A percentile compares a stretch with the other conserved stretches of the same genome.
phyloP scores from a whole-genome alignment of 2,329 filamentous ascomycete species.

The Colletotrichum magnum region DNA sequence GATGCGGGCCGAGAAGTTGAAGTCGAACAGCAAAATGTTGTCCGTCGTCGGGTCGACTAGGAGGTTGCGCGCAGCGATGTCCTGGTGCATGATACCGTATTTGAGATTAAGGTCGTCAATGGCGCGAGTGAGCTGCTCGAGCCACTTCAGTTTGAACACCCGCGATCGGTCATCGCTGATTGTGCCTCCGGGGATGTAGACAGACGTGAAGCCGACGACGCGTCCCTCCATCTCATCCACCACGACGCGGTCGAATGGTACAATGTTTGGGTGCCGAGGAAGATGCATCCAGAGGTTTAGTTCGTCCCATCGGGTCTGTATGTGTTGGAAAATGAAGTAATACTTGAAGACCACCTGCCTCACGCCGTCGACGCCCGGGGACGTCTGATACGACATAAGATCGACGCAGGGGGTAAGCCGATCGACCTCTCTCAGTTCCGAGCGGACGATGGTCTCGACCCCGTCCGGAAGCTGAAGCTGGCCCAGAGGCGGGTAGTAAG shows the following conservation, averaged over 20 bases:
- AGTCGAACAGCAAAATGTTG: slow-evolving; percentile 54
- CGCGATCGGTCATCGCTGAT: background rate
- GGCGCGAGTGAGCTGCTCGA: slow-evolving; percentile 52
- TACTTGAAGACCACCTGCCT: background rate
- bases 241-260: slow-evolving; percentile 52
- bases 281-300: slow-evolving; percentile 53
- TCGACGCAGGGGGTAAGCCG: background rate
- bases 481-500: slow-evolving; percentile 45
- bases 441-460: slow-evolving; percentile 27
- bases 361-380: background rate
- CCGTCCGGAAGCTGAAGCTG: slow-evolving; percentile 41
- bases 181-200: background rate
- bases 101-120: slow-evolving; percentile 56
- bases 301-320: slow-evolving; percentile 44
- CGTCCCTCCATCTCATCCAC: slow-evolving; percentile 50
- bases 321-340: no score
- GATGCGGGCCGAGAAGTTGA: slow-evolving; percentile 48
- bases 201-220: slow-evolving; percentile 54
- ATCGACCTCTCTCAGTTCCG: background rate
- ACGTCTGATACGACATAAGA: background rate
- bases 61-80: slow-evolving; percentile 55
- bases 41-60: slow-evolving; percentile 52
- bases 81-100: slow-evolving; percentile 55
- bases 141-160: slow-evolving; percentile 45
- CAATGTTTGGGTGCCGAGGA: slow-evolving; percentile 54